A percentile compares a stretch with the other conserved stretches of the same genome.
These are phyloP conservation scores for Cordyceps pruinosa DNA, from an alignment of 2,329 filamentous ascomycete species.

Conservation along the genomic window DNA sequence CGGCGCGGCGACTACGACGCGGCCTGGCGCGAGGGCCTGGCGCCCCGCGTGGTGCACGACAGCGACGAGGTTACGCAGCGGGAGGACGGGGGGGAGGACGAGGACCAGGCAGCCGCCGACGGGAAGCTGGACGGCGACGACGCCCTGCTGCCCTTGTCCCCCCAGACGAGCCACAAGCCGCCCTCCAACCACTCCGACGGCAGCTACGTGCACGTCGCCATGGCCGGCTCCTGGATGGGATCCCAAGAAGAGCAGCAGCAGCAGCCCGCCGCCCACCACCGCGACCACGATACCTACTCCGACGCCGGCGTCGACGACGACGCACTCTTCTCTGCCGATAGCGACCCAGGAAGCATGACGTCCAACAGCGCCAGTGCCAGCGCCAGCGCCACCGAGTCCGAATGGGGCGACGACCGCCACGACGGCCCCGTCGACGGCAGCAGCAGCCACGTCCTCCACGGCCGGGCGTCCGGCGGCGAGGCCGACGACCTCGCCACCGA, in stretches of 20 bases:
- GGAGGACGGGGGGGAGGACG: background rate
- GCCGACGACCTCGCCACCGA: background rate
- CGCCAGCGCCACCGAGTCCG: background rate
- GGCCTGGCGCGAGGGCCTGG: background rate
- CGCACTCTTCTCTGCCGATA: background rate
- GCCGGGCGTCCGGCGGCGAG: background rate
- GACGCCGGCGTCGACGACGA: background rate
- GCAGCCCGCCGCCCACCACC: background rate
- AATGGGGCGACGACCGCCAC: background rate
- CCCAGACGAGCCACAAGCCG: background rate
- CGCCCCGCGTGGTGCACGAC: conserved; percentile 1
- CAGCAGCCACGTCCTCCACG: background rate
- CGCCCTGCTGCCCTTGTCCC: background rate
- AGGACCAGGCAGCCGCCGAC: background rate
- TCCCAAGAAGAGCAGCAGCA: background rate
- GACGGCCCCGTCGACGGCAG: background rate
- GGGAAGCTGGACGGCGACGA: background rate
- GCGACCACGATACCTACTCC: background rate
- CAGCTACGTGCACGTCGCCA: background rate
- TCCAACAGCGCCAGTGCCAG: conserved; percentile 1
- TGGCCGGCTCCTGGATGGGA: background rate
- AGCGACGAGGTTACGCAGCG: background rate
- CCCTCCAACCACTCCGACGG: conserved; percentile 1
- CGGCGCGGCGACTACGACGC: background rate
- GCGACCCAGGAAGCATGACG: background rate